Base-by-base conservation (phyloP, 2,329 filamentous ascomycete species). In the Alternaria triticimaculans region DNA sequence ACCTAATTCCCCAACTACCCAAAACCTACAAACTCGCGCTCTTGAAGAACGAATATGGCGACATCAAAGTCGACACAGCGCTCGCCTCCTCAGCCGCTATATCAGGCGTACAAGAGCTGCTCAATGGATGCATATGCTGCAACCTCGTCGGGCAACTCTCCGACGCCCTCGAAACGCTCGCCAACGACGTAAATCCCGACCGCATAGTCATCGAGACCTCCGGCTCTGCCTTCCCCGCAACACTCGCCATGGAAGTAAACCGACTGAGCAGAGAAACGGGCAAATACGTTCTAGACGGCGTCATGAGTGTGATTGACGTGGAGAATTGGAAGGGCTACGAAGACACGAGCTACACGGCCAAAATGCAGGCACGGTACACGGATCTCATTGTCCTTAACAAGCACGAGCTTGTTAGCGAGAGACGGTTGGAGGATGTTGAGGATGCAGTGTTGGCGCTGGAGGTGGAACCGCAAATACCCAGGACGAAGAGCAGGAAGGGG, bases 61-160 rank as follows among this genome's bases (percentile, higher is more conserved):
- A 98, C 79, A 83, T 99, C 45, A 94, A 94, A 37, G 87, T 99
- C 78, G 96, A 99, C 84, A 96, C 92, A 2, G 92, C 97, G 79
- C 90, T 99, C 28, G 95, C 96, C 15, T 86, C 91, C 0, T 91
- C 91, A 14, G 88, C 88, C 54, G 90, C 94, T 66, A 94, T 99
- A 71, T 91, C 93, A 1, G 95, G 94, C 59, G 94, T 97, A 5
- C 92, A 92, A 73, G 96, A 99, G 81, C 87, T 99, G 1, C 90
- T 99, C 58, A 97, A 97, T 79, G 96, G 95, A 70, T 98, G 96
- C 83, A 98, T 99, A 81, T 99, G 96, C 87, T 99, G 96, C 84
- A 98, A 98, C 79, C 90, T 98, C 25, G 95, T 99, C 64, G 96
- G 96, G 15, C 93, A 97, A 80, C 88, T 99, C 8, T 88, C 89